phyloP scores from a whole-genome alignment of 192 early-diverging fungal genomes.

The Diversispora epigaea region DNA sequence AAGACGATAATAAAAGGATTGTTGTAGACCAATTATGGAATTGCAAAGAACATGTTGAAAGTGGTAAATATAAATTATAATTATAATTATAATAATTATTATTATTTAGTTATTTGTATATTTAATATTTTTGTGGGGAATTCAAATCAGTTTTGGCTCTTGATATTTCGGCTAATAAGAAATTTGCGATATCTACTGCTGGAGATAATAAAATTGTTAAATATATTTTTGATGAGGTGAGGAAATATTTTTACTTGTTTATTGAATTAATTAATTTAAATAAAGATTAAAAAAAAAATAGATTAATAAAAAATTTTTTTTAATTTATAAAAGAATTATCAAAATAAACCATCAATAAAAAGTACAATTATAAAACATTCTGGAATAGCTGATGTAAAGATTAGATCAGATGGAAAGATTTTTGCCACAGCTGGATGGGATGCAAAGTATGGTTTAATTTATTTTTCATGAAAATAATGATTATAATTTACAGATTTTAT shows the following conservation, averaged over 20 bases:
- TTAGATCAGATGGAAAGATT: constrained; percentile 40
- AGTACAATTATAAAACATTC: constrained; percentile 28
- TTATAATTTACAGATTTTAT: neutral
- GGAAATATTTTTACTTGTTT: neutral
- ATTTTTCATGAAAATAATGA: neutral
- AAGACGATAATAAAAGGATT: neutral
- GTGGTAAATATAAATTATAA: constrained; percentile 26
- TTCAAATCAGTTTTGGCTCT: constrained; percentile 35
- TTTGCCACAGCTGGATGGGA: constrained; percentile 47
- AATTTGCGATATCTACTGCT: constrained; percentile 40
- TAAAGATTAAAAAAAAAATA: neutral
- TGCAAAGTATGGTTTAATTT: constrained; percentile 31
- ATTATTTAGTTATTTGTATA: neutral
- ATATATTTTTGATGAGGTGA: constrained; percentile 32
- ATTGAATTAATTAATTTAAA: neutral
- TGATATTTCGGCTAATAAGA: constrained; percentile 35
- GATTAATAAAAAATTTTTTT: neutral
- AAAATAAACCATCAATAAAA: constrained; percentile 3
- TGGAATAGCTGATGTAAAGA: constrained; percentile 38
- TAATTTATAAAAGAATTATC: too few relatives aligned
- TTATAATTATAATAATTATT: neutral
- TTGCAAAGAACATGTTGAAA: constrained; percentile 38
- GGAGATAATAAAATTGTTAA: constrained; percentile 42
- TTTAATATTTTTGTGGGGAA: constrained; percentile 3
- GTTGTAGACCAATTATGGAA: constrained; percentile 36